Base-by-base conservation (phyloP, 2,329 filamentous ascomycete species). In the Verticillium klebahnii region DNA sequence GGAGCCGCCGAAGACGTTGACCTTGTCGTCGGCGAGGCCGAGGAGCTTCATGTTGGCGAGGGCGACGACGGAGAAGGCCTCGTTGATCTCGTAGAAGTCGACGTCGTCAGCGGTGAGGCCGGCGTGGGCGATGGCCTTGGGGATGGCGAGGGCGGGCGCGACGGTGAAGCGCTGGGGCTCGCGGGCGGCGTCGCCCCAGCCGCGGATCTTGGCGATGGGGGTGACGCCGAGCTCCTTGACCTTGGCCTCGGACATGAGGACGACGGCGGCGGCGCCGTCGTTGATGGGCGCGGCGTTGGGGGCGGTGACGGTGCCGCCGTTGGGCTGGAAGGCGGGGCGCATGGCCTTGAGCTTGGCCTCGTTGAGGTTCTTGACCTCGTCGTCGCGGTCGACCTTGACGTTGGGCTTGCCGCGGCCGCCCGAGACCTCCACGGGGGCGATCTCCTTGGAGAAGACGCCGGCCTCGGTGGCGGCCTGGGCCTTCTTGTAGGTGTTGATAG, bases 51-150 rank as follows among this genome's bases (percentile, higher is more conserved):
- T 88, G 83, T 99, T 99, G 68, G 95, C 93, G 59, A 99, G 85
- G 45, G 95, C 92, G 66, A 99, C 95, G 58, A 97, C 95, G 66
- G 91, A 95, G 83, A 99, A 99, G 52, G 95, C 95, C 83, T 99
- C 95, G 83, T 99, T 99, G 84, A 99, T 97, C 84, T 99, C 95
- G 77, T 95, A 99, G 69, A 88, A 95, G 72, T 98, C 94, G 62
- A 99, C 84, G 63, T 91, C 84, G 66, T 89, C 86, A 69, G 88
- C 84, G 62, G 87, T 85, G 65, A 99, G 80, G 65, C 91, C 91
- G 64, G 95, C 95, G 79, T 99, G 94, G 84, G 94, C 93, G 73
- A 99, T 86, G 62, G 95, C 95, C 84, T 98, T 99, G 75, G 95
- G 95, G 70, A 99, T 96, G 67, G 95, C 95, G 61, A 98, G 86